Evolutionary conservation across 257 asterid species (phyloP).

Genomic region (Penstemon barbatus): DNA sequence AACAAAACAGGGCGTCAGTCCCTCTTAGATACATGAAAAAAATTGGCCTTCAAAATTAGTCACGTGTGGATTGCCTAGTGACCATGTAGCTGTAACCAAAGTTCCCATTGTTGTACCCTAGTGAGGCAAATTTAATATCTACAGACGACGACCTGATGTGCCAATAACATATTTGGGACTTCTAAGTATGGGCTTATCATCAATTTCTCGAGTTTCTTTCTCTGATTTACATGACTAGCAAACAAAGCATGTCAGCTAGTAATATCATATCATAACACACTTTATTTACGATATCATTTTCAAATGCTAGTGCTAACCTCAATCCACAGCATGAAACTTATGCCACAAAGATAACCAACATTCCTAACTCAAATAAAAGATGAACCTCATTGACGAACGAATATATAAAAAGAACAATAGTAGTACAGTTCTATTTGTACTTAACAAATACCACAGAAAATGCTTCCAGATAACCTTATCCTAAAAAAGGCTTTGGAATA

Average conservation of each 20-base stretch:
- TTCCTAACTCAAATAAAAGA: conserved; percentile 5
- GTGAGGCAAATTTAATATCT: background rate
- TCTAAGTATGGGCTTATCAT: background rate
- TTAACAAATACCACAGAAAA: conserved; percentile 1
- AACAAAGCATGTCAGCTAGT: background rate
- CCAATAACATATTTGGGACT: conserved; percentile 13
- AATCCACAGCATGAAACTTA: background rate
- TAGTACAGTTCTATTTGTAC: background rate
- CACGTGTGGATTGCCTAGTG: background rate
- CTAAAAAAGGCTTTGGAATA: conserved; percentile 9
- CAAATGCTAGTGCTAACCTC: background rate
- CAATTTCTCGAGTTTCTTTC: background rate
- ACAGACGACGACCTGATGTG: background rate
- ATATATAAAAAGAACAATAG: background rate
- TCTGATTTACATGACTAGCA: background rate
- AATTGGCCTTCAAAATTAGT: too few relatives aligned
- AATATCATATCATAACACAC: background rate
- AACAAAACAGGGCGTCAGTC: too few relatives aligned
- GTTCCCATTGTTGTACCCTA: background rate
- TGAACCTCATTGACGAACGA: conserved; percentile 3
- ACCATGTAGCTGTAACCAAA: background rate
- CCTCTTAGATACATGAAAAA: too few relatives aligned
- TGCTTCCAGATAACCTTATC: background rate
- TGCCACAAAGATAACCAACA: background rate
- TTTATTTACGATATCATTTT: background rate